Evolutionary conservation across 495 filamentous ascomycete species (phyloP), one percentile per base, ranked within the genome.

Genomic region (Amorphotheca resinae): DNA sequence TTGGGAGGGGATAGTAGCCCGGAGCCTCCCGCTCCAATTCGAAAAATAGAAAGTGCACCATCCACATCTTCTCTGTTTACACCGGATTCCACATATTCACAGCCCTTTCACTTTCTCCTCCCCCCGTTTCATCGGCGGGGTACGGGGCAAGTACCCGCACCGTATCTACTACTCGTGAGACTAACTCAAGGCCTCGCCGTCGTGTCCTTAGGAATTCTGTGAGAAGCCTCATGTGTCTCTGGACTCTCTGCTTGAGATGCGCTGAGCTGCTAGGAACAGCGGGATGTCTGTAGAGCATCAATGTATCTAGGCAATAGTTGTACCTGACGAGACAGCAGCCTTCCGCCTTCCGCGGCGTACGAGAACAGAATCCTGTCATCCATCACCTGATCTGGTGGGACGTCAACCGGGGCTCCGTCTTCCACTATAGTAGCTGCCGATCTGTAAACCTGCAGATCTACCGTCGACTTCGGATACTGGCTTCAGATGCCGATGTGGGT

Each of bases 131-230:
- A 40, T 38, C 2, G 8, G 14, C 26, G 38, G 25, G 30, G 23
- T 37, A 48, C 31, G 30, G 25, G 42, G 41, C 36, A 50, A 15
- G 41, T 43, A 49, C 41, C 47, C 47, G 47, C 32, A 33, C 18
- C 8, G 31, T n/a, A 21, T 25, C 38, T 28, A 17, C 49, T 44
- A 28, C 15, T 40, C 36, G 23, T 18, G 42, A 38, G 14, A 36
- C 25, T 36, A 21, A 39, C 34, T 15, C 26, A 23, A 32, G 12
- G 17, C 1, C 31, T n/a, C 12, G 7, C 32, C 4, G 28, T 14
- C 16, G 25, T 15, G 7, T 34, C 18, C 35, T 22, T 28, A 23
- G 9, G 38, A 23, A 9, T n/a, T 40, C 22, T 23, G 41, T 14
- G 23, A 8, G 30, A 43, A n/a, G 35, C 35, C 37, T 23, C 26